Evolutionary conservation across 192 early-diverging fungal species (phyloP), one percentile per base, ranked within the genome.

Genomic region (Tieghemiomyces parasiticus): DNA sequence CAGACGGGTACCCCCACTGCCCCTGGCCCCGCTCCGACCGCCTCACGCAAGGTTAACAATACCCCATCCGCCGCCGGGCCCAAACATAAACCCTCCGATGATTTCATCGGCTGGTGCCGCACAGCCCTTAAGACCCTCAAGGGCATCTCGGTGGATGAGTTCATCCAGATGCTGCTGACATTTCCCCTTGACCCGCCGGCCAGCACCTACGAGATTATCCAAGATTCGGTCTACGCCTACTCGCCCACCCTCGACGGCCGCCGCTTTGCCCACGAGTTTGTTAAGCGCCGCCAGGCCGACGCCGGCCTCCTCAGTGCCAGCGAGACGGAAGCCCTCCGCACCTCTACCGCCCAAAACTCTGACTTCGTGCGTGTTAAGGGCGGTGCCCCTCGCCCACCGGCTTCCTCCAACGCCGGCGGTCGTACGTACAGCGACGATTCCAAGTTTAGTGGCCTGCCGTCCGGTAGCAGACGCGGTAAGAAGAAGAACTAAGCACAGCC

Each of bases 211-310:
- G 85, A 87, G 58, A 87, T 87, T 46, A 87, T 90, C 42, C 75
- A 83, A 31, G 87, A 87, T 61, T 77, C 79, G 58, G 75, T 87
- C 45, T 83, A 87, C 65, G 81, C 81, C n/a, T 78, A 84, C 63
- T 87, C 87, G 0, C 63, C 76, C 26, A 76, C 78, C 10, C 70
- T 90, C 62, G 81, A 87, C 59, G 84, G 85, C 46, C 81, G 83
- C 35, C 80, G 78, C 10, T 90, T 90, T 72, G 81, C 87, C 24
- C 78, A 84, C 24, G 87, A 90, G 63, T 90, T 88, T 68, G 76
- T 84, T 49, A 81, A 79, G 60, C 79, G 83, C 29, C 79, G 87
- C 54, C 82, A 81, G 65, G 83, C 75, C 16, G 87, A 90, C 16
- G 54, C 26, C 14, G 54, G 54, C 29, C 16, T 56, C 13, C 24